Evolutionary conservation across 129 eudicot genomes (phyloP).

Genomic region (Oenanthe sinensis): DNA sequence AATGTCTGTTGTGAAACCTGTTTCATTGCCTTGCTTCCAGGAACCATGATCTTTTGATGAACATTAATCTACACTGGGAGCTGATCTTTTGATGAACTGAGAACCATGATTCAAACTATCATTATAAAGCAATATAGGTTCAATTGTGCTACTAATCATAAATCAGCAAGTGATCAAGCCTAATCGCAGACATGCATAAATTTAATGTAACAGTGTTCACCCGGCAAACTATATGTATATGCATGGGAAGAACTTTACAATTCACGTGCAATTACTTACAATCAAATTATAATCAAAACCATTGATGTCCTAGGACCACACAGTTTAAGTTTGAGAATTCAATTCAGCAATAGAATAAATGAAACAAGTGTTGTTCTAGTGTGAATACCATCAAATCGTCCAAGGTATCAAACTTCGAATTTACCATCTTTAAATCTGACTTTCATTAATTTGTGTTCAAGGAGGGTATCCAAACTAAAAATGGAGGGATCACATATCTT

Average conservation of each 20-base stretch:
- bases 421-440: too few species aligned
- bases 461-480: neutral
- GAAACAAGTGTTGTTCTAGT: neutral
- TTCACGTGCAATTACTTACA: neutral
- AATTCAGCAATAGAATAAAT: neutral
- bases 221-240: neutral
- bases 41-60: too few species aligned
- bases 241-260: neutral
- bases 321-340: neutral
- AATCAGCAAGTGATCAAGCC: too few species aligned
- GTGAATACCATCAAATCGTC: neutral
- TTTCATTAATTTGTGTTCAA: constrained; percentile 3
- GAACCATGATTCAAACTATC: too few species aligned
- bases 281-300: neutral
- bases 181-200: neutral
- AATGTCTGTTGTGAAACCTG: too few species aligned
- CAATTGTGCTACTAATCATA: neutral
- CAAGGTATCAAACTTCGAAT: neutral
- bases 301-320: neutral
- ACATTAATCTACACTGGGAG: neutral
- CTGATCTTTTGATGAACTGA: neutral
- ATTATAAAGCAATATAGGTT: neutral
- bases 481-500: neutral
- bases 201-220: neutral
- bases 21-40: too few species aligned